phyloP scores from a whole-genome alignment of 768 basidiomycete genomes.

The Lactarius indigo region DNA sequence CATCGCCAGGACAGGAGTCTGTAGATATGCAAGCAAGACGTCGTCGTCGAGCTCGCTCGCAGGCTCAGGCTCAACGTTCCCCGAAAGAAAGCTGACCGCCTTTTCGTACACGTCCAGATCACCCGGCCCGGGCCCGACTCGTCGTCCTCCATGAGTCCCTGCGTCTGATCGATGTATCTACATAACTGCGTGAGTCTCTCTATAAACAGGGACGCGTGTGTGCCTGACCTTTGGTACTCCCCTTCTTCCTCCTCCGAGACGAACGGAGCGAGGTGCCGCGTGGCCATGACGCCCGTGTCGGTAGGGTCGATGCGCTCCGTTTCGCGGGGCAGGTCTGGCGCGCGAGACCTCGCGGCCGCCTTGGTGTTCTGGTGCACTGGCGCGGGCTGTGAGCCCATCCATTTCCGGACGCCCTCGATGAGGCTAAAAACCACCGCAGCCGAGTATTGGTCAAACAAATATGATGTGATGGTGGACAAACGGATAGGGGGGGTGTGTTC shows the following conservation, averaged over 20 bases:
- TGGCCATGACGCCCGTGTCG: slow-evolving; percentile 19
- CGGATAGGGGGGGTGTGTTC: too few relatives aligned
- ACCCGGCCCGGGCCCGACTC: slow-evolving; percentile 12
- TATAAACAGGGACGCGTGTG: neutral
- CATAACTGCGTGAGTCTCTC: neutral
- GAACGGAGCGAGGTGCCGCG: slow-evolving; percentile 15
- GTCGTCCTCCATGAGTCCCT: slow-evolving; percentile 15
- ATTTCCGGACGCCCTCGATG: slow-evolving; percentile 74
- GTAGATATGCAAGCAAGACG: slow-evolving; percentile 17
- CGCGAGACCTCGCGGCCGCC: neutral
- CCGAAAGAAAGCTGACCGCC: slow-evolving; percentile 14
- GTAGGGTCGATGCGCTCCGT: slow-evolving; percentile 17
- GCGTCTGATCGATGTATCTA: slow-evolving; percentile 20
- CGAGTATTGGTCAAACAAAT: neutral
- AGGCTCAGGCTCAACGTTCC: slow-evolving; percentile 16
- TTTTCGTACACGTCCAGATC: slow-evolving; percentile 20
- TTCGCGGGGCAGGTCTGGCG: slow-evolving; percentile 10
- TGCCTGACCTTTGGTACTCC: slow-evolving; percentile 22
- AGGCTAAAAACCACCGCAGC: slow-evolving; percentile 46
- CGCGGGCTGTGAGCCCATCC: slow-evolving; percentile 60
- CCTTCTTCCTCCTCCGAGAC: slow-evolving; percentile 26
- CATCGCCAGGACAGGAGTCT: slow-evolving; percentile 12
- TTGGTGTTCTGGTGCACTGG: neutral
- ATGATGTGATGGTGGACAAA: too few relatives aligned
- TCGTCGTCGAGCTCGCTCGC: slow-evolving; percentile 19